Evolutionary conservation across 768 basidiomycete genomes (phyloP).

Genomic region (Auriscalpium orientale): DNA sequence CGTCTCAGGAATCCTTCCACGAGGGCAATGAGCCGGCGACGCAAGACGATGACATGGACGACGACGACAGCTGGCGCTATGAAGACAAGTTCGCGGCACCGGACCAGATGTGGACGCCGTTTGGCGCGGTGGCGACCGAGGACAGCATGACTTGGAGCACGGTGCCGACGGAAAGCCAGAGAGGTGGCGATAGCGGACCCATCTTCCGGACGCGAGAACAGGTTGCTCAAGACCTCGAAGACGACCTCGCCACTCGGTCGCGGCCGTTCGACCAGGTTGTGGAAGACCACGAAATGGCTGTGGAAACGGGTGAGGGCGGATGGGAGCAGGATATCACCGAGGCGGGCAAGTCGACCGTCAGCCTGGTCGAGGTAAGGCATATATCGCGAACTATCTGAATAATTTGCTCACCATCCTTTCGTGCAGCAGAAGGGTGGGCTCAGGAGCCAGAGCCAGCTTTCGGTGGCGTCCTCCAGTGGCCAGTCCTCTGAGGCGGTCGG

Average conservation of each 20-base stretch:
- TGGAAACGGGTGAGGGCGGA: slow-evolving; percentile 29
- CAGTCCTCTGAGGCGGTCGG: slow-evolving; percentile 37
- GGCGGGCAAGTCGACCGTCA: slow-evolving; percentile 29
- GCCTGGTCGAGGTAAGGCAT: slow-evolving; percentile 35
- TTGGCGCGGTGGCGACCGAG: slow-evolving; percentile 32
- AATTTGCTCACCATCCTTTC: neutral
- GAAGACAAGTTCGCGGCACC: slow-evolving; percentile 53
- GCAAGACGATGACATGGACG: slow-evolving; percentile 38
- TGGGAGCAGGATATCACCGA: slow-evolving; percentile 35
- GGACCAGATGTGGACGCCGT: slow-evolving; percentile 53
- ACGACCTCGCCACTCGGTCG: neutral
- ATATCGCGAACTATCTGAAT: neutral
- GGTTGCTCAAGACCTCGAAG: neutral
- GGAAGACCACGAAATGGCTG: slow-evolving; percentile 4
- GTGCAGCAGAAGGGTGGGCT: neutral
- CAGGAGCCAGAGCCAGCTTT: slow-evolving; percentile 48
- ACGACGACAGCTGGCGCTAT: slow-evolving; percentile 70
- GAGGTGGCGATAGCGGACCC: slow-evolving; percentile 13
- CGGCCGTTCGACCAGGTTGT: neutral
- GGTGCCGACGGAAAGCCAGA: slow-evolving; percentile 50
- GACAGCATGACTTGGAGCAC: slow-evolving; percentile 77
- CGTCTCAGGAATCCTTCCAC: slow-evolving; percentile 21
- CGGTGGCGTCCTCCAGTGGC: slow-evolving; percentile 36
- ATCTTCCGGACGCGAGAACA: neutral
- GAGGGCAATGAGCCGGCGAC: neutral